These are phyloP conservation scores for Suillus variegatus DNA, from an alignment of 768 basidiomycete species.

Conservation along the genomic window DNA sequence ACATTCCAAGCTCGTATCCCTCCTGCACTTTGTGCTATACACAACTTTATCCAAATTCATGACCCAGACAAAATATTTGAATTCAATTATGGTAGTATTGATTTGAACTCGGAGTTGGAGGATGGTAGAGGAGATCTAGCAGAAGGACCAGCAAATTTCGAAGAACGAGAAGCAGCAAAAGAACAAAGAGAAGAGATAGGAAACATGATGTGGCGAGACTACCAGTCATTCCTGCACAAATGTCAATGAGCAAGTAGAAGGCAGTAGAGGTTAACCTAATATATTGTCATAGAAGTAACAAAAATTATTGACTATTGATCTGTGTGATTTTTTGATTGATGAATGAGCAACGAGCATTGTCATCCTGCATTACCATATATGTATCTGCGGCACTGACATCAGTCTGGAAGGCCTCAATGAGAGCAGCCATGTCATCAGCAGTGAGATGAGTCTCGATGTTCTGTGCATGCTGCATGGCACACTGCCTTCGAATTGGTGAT, in stretches of 20 bases:
- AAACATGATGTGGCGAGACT: not conserved
- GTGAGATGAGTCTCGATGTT: not conserved
- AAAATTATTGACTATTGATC: not conserved
- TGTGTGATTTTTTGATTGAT: not conserved
- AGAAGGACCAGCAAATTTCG: not conserved
- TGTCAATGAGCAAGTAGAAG: not conserved
- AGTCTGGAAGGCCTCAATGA: not conserved
- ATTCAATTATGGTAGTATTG: not conserved
- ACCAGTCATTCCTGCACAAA: not conserved
- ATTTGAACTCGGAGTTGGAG: not conserved
- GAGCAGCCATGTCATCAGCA: not conserved
- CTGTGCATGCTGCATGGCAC: not conserved
- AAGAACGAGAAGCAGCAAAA: not conserved
- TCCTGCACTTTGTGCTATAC: slow-evolving; percentile 21
- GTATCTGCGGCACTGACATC: not conserved
- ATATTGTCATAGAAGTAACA: not conserved
- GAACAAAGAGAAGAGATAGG: not conserved
- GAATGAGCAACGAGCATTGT: too few species aligned
- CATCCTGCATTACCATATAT: too few species aligned
- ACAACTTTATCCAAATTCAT: slow-evolving; percentile 25
- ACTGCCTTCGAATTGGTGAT: not conserved
- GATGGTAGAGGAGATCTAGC: not conserved
- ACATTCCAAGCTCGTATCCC: slow-evolving; percentile 24
- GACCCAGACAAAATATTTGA: slow-evolving; percentile 13
- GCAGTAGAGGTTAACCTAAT: not conserved